A percentile compares a stretch with the other conserved stretches of the same genome.
Conservation (phyloP, 2,329 filamentous ascomycete species). For the Eutypella sp. region DNA sequence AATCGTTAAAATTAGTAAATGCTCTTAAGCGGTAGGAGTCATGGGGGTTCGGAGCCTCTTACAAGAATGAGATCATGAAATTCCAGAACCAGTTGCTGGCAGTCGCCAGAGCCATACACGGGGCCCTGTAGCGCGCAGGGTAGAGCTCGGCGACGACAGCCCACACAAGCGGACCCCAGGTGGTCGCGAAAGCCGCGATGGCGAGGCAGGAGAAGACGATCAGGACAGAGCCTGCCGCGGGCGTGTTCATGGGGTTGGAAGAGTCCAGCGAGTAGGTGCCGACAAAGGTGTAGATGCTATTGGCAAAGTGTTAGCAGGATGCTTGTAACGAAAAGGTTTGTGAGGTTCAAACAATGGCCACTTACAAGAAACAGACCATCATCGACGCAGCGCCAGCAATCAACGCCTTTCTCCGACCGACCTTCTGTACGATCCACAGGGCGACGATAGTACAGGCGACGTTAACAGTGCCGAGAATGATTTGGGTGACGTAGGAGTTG, state of each 20-base stretch:
- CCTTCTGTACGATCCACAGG: constrained; percentile 60
- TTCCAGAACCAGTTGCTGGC: constrained; percentile 62
- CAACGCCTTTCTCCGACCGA: constrained; percentile 58
- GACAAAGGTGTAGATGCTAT: constrained; percentile 43
- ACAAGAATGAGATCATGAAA: constrained; percentile 51
- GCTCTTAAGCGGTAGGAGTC: neutral
- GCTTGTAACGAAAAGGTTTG: neutral
- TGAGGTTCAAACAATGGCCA: constrained; percentile 1
- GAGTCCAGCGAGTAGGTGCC: constrained; percentile 41
- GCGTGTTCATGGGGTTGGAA: constrained; percentile 36
- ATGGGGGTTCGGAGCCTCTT: constrained; percentile 14
- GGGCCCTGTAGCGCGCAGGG: constrained; percentile 50
- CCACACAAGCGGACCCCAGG: constrained; percentile 68
- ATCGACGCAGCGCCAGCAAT: constrained; percentile 60
- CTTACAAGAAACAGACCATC: constrained; percentile 46
- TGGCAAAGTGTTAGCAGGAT: neutral
- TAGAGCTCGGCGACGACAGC: constrained; percentile 61
- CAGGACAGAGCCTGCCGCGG: constrained; percentile 51
- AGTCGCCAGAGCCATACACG: constrained; percentile 52
- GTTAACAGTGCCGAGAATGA: constrained; percentile 64
- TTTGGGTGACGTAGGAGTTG: constrained; percentile 63
- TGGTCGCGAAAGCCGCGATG: constrained; percentile 62
- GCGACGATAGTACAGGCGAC: constrained; percentile 61
- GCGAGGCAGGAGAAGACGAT: constrained; percentile 67
- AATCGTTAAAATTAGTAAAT: constrained; percentile 16